phyloP scores from a whole-genome alignment of 768 basidiomycete genomes.

The Suillus cothurnatus region DNA sequence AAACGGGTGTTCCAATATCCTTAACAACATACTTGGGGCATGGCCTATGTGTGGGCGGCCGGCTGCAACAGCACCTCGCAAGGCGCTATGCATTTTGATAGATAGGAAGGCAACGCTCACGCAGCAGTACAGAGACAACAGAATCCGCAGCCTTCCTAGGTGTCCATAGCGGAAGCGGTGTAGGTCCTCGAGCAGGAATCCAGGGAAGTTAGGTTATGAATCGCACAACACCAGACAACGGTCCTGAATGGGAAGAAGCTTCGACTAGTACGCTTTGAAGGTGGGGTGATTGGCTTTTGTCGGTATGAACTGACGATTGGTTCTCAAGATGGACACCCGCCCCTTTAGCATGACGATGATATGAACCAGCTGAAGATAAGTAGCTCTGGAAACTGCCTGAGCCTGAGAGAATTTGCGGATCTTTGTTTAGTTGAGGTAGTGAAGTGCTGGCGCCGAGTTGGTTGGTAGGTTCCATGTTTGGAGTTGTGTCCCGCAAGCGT shows the following conservation, averaged over 20 bases:
- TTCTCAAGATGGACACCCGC: conserved; percentile 25
- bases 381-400: conserved; percentile 49
- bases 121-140: conserved; percentile 42
- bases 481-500: not conserved
- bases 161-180: conserved; percentile 25
- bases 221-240: conserved; percentile 29
- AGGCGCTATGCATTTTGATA: conserved; percentile 24
- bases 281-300: conserved; percentile 7
- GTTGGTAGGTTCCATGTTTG: not conserved
- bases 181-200: conserved; percentile 30
- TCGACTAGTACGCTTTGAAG: conserved; percentile 7
- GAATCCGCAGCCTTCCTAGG: conserved; percentile 33
- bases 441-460: not conserved
- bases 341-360: conserved; percentile 34
- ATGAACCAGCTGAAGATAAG: conserved; percentile 44
- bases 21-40: not conserved
- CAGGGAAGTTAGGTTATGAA: conserved; percentile 25
- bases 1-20: not conserved
- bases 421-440: not conserved
- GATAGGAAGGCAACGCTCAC: conserved; percentile 44
- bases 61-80: conserved; percentile 9
- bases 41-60: not conserved
- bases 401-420: conserved; percentile 17
- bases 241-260: conserved; percentile 16
- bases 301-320: conserved; percentile 9